Base-by-base conservation (phyloP, 768 basidiomycete species). In the Asterophora lycoperdoides region DNA sequence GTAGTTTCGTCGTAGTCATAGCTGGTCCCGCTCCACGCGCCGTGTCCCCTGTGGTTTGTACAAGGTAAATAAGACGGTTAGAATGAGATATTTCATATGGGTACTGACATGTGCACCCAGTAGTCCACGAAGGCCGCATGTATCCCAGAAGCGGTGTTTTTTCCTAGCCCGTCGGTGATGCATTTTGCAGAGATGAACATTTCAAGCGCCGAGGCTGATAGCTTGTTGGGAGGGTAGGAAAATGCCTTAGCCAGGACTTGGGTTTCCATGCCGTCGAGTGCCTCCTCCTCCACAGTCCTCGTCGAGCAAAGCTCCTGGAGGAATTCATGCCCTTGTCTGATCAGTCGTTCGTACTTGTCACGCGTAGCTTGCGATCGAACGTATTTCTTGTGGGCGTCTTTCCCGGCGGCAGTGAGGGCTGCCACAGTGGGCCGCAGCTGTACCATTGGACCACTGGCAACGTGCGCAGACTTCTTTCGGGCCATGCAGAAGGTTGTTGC, bases 1-100 rank as follows among this genome's bases (percentile, higher is more conserved):
- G 56, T 61, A 3, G 41, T 49, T 38, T 63, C 33, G n/a, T 68
- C 46, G n/a, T 56, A 56, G 5, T 35, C 29, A 52, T 68, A 71
- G 1, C n/a, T n/a, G 29, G 33, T 5, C 66, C 64, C 1, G 39
- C n/a, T n/a, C n/a, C 41, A 49, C 68, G 69, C 14, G 43, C 55
- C 5, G 42, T 32, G n/a, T n/a, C 41, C 45, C 38, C 46, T 40
- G 45, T 46, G 46, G 18, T 6, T 28, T 18, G 2, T n/a, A n/a
- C 41, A 29, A 13, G 18, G 28, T 29, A 19, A 9, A 17, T 23
- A n/a, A 29, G 29, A 14, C 2, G 15, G 10, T 36, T 17, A 14
- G 17, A 1, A 6, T 23, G 15, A 33, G 37, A 38, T 19, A 19
- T n/a, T 13, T 1, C n/a, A n/a, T n/a, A n/a, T n/a, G n/a, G 5